These are phyloP conservation scores for Salix koriyanagi DNA, from an alignment of 345 rosid species.

Conservation along the genomic window DNA sequence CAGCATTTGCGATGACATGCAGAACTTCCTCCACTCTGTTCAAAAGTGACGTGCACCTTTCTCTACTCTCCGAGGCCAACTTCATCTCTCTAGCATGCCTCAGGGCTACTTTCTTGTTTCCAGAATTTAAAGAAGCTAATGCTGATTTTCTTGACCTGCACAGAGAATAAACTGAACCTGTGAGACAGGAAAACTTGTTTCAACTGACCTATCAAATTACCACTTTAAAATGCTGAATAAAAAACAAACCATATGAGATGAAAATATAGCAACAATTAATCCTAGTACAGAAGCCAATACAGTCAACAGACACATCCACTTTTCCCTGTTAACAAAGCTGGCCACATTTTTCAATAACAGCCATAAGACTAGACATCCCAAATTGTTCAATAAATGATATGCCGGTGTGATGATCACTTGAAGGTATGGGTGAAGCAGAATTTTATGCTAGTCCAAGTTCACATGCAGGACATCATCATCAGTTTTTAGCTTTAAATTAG, in stretches of 20 bases:
- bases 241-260: neutral
- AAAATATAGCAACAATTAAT: neutral
- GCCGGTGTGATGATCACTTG: neutral
- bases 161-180: neutral
- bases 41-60: constrained; percentile 61
- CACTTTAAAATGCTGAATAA: constrained; percentile 3
- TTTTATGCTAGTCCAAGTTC: neutral
- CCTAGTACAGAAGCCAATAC: neutral
- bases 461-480: neutral
- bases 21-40: constrained; percentile 83
- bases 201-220: neutral
- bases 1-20: constrained; percentile 54
- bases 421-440: neutral
- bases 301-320: too few relatives aligned
- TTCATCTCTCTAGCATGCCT: constrained; percentile 70
- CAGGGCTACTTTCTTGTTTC: constrained; percentile 70
- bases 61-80: constrained; percentile 61
- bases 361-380: neutral
- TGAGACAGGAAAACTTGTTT: constrained; percentile 1
- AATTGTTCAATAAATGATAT: neutral
- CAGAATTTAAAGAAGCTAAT: constrained; percentile 55
- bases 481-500: neutral
- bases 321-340: neutral
- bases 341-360: neutral
- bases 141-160: constrained; percentile 71